A percentile compares a stretch with the other conserved stretches of the same genome.
Evolutionary conservation across 352 stramenopile species (phyloP).

Genomic region (Peronospora belbahrii): DNA sequence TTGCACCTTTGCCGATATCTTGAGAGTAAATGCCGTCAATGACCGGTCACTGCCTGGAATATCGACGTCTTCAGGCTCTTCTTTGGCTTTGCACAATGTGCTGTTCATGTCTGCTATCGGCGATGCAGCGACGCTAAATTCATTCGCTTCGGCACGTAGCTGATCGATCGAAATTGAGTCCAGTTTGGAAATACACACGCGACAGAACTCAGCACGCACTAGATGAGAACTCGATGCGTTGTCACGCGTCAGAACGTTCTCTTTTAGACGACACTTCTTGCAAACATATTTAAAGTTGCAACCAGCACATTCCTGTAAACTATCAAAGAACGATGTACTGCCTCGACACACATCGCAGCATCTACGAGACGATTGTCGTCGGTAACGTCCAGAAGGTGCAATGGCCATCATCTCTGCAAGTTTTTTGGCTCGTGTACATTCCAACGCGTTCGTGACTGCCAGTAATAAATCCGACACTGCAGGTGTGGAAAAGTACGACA

Average conservation of each 20-base stretch:
- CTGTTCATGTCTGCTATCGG: conserved; percentile 8
- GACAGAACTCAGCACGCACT: conserved; percentile 26
- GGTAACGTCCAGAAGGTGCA: conserved; percentile 2
- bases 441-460: conserved; percentile 18
- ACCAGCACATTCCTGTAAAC: conserved; percentile 16
- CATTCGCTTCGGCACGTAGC: conserved; percentile 11
- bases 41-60: conserved; percentile 24
- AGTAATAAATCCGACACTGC: conserved; percentile 23
- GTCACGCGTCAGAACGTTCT: conserved; percentile 25
- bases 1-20: conserved; percentile 25
- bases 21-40: conserved; percentile 27
- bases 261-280: conserved; percentile 28
- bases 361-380: conserved; percentile 12
- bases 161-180: conserved; percentile 24
- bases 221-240: conserved; percentile 11
- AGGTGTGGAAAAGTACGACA: conserved; percentile 24
- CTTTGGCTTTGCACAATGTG: conserved; percentile 7
- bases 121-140: conserved; percentile 2
- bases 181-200: conserved; percentile 26
- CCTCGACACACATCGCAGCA: conserved; percentile 29
- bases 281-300: conserved; percentile 29
- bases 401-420: conserved; percentile 21
- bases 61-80: conserved; percentile 17
- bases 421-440: conserved; percentile 31
- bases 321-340: conserved; percentile 25